Base-by-base conservation (phyloP, 1,284 basidiomycete genomes). In the Ceratobasidium sp. region DNA sequence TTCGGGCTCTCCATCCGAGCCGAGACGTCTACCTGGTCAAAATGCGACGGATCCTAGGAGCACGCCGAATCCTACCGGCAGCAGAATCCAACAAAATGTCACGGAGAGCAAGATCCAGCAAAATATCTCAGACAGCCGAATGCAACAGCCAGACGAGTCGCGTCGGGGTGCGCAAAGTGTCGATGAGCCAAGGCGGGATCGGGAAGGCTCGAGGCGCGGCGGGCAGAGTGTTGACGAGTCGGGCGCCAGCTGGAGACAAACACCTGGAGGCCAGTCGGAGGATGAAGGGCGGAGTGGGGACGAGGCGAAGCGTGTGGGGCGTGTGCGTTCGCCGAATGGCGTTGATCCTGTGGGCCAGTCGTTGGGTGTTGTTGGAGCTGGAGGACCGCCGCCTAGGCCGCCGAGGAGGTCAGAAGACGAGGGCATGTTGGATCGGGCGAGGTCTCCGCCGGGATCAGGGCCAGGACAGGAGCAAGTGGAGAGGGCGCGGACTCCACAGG, bases 211-310 rank as follows among this genome's bases (percentile, higher is more conserved):
- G 7, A 8, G 70, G 17, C 57, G 70, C 19, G 70, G 70, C n/a
- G 70, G 44, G 17, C 70, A 62, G 34, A 74, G 70, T 15, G 46
- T 74, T 13, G 70, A 74, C 61, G 70, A 74, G 37, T 40, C 69
- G 43, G 11, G 69, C 13, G n/a, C 40, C 32, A 54, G 57, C 46
- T 54, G 59, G 59, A 25, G 59, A 29, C 29, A 37, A 7, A 46
- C 46, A 4, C 5, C 61, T 34, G 37, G 64, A 32, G 43, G 34
- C 44, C 37, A 40, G 40, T 54, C 69, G n/a, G 69, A 61, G n/a
- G 69, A 74, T 22, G 46, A 52, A 15, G 57, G 69, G 25, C n/a
- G 69, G 57, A 59, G 54, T n/a, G 56, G 40, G 22, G 69, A 59
- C 40, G 61, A 64, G 17, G 9, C 40, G 8, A 43, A 40, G n/a